Evolutionary conservation across 2,329 filamentous ascomycete genomes (phyloP), one percentile per base, ranked within the genome.

Genomic region (Tolypocladium amazonense): DNA sequence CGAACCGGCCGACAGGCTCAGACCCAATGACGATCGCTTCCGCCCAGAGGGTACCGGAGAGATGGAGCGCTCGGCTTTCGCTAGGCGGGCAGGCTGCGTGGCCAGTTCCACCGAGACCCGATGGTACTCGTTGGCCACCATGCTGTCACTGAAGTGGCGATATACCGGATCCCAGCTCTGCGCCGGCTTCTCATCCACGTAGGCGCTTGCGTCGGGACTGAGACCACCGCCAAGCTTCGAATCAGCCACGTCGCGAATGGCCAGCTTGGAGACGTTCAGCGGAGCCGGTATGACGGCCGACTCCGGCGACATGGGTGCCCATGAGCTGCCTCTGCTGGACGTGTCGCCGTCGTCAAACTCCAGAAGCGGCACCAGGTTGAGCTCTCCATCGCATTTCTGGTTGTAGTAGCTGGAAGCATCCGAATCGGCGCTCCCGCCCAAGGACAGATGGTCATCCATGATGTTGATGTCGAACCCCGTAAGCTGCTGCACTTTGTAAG

Each of bases 401-500:
- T 50, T 58, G n/a, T 55, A n/a, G 37, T 9, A 53, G 39, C 59
- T 61, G 11, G 58, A 61, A 8, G 57, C 43, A 25, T 61, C 61
- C 37, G 64, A 61, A 35, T 56, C 59, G 27, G 18, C 45, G 30
- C 39, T 56, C 11, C 38, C 52, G n/a, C 33, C 37, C 18, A 12
- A 45, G 12, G 47, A 15, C 15, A 52, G 23, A 14, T 53, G 53
- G 20, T 62, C 60, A 25, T 65, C 60, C 63, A 61, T 61, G 23
- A 70, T 61, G 55, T 70, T 68, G n/a, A 77, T 53, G 47, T 76
- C 73, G 35, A 73, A 67, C 1, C 76, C 77, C 6, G 69, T 78
- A 18, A 79, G 69, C 63, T 77, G 74, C 39, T 71, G 69, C 50
- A 78, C 68, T 66, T 79, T 79, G 52, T 68, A 67, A 0, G 71